Base-by-base conservation (phyloP, 2,329 filamentous ascomycete species). In the Diaporthe humulicola region DNA sequence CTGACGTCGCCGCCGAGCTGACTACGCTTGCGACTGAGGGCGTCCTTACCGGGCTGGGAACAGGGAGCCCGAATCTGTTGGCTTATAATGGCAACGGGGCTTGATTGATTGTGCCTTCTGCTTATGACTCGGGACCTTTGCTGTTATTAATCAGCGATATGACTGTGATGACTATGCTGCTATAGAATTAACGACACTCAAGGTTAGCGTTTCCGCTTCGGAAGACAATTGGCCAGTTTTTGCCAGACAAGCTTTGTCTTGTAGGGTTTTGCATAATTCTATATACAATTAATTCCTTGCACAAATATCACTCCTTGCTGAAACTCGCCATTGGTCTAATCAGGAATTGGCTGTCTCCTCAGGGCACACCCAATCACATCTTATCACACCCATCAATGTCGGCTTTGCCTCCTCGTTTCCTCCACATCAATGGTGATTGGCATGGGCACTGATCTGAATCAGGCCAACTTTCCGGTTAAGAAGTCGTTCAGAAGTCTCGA, bases 1-100 rank as follows among this genome's bases (percentile, higher is more conserved):
- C 83, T 70, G 83, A 82, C 42, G 83, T 90, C 50, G 83, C 81
- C 42, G 52, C 79, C 38, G 82, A 85, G 57, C 84, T 90, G 73
- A 81, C 84, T 77, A 79, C 82, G 14, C 81, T 89, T 52, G 82
- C 82, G 3, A 85, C 73, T 8, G 45, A 40, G 52, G 76, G 67
- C 9, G 71, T 77, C 4, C 69, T 79, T 17, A 70, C 25, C 33
- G 66, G 66, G 38, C 61, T 67, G 1, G 77, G 78, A 3, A 48
- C 54, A 17, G 76, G 76, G 28, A 80, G 77, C 30, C 76, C 76
- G 25, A 77, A 80, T 50, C 54, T 79, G 58, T 36, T 79, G 72
- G 77, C 78, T 28, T 80, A 79, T 67, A 80, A 80, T 67, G 79
- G 79, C 1, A 69, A 69, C 4, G 64, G 64, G 10, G 64, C 64